These are phyloP conservation scores for Fusarium sp. DNA, from an alignment of 2,329 filamentous ascomycete species.

Conservation along the genomic window DNA sequence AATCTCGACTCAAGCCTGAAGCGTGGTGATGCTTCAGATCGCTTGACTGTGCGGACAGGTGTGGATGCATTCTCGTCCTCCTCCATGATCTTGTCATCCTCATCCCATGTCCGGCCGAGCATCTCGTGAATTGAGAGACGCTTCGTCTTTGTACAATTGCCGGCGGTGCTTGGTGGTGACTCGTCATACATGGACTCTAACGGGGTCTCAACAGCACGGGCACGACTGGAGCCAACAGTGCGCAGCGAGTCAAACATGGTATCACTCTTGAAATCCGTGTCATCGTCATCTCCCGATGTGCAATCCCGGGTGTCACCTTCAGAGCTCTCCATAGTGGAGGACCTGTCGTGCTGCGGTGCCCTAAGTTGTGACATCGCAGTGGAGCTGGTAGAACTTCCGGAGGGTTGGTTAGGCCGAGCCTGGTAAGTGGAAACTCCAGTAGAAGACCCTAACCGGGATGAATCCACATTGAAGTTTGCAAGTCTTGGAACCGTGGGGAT, in stretches of 20 bases:
- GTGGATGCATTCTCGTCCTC: conserved; percentile 68
- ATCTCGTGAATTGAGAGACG: conserved; percentile 69
- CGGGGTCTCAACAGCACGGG: conserved; percentile 73
- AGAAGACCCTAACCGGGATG: conserved; percentile 57
- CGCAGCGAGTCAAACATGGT: conserved; percentile 80
- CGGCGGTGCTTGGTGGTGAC: conserved; percentile 69
- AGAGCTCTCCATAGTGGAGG: conserved; percentile 73
- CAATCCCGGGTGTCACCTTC: conserved; percentile 73
- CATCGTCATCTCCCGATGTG: conserved; percentile 77
- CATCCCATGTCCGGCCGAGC: conserved; percentile 63
- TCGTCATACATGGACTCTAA: conserved; percentile 86
- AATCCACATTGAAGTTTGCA: conserved; percentile 65
- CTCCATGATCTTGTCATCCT: conserved; percentile 66
- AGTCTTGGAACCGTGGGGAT: conserved; percentile 63
- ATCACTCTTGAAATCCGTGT: conserved; percentile 81
- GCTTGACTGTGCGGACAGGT: conserved; percentile 55
- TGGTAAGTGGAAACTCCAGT: conserved; percentile 49
- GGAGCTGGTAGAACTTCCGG: conserved; percentile 55
- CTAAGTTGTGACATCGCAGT: conserved; percentile 52
- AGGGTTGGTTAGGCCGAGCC: conserved; percentile 53
- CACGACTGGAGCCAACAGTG: conserved; percentile 73
- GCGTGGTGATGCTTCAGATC: conserved; percentile 41
- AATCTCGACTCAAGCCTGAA: conserved; percentile 46
- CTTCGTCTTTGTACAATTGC: conserved; percentile 62
- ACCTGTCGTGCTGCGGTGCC: conserved; percentile 46